Evolutionary conservation across 805 yeast species (phyloP), one percentile per base, ranked within the genome.

Genomic region (Kazachstania africana): DNA sequence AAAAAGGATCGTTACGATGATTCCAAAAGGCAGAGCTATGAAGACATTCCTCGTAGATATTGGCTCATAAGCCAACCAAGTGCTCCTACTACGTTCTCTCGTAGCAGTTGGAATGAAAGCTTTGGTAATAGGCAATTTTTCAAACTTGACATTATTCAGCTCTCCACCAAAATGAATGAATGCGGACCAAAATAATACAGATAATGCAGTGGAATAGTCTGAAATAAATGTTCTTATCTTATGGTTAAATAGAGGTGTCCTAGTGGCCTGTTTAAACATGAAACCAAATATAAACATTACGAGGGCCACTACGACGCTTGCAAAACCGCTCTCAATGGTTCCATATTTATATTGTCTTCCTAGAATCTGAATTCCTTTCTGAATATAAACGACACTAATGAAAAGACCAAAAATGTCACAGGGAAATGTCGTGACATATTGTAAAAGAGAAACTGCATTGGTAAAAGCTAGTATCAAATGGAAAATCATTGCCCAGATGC

Each of bases 371-470:
- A 88, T 74, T 0, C 96, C 97, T 48, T 88, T 88, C 50, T 84
- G 85, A 32, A 87, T 66, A 59, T 88, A 88, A 9, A 88, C 82
- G 12, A 84, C 65, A 48, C 84, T 82, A 45, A 84, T 88, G 55
- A 87, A 88, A 33, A 85, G 67, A 1, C 97, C 98, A 65, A 88
- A 88, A 4, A 83, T 83, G 40, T 88, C 94, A 54, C 96, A 87
- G 2, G 94, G 82, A 50, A 73, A 88, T 32, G 73, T 62, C 2
- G 95, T 78, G 17, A 87, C 81, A 43, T 70, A 75, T 39, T 72
- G 70, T 58, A 84, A 62, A 29, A 70, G 72, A 33, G 72, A 64
- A 19, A 82, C 80, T 39, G 71, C 60, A 53, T 88, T 88, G 32
- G 69, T 57, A 3, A 78, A 38, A 0, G 95, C 87, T 24, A 88